phyloP scores from a whole-genome alignment of 495 filamentous ascomycete species.

The Ascobolus immersus region DNA sequence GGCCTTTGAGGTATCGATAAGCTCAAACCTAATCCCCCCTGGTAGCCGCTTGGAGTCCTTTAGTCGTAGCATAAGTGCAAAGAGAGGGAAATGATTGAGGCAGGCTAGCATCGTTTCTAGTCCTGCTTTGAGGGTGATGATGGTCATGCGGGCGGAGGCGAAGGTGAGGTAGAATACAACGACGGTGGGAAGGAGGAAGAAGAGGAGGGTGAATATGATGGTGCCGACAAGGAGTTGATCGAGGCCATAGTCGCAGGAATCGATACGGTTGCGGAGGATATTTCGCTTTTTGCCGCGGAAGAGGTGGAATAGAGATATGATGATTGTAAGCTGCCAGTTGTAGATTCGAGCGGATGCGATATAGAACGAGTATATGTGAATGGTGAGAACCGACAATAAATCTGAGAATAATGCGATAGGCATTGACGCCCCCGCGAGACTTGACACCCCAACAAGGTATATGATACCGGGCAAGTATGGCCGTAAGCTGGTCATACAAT shows the following conservation, averaged over 20 bases:
- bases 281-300: conserved; percentile 97
- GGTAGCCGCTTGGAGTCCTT: conserved; percentile 82
- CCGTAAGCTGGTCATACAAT: conserved; percentile 29
- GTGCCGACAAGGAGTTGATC: conserved; percentile 92
- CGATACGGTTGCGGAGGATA: conserved; percentile 85
- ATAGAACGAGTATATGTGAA: conserved; percentile 97
- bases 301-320: conserved; percentile 88
- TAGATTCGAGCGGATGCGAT: conserved; percentile 88
- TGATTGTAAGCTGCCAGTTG: conserved; percentile 91
- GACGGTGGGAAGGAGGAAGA: conserved; percentile 85
- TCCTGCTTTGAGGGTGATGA: conserved; percentile 69
- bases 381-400: conserved; percentile 65
- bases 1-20: conserved; percentile 22
- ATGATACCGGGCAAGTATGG: conserved; percentile 66
- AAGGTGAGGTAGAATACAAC: conserved; percentile 94
- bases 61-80: conserved; percentile 83
- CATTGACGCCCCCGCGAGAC: conserved; percentile 89
- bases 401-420: conserved; percentile 92
- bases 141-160: conserved; percentile 75
- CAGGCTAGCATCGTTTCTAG: conserved; percentile 81
- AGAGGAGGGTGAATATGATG: conserved; percentile 84
- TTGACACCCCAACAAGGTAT: conserved; percentile 79
- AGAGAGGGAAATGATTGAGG: conserved; percentile 92
- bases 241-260: conserved; percentile 95
- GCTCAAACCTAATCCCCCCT: conserved; percentile 22